Base-by-base conservation (phyloP, 495 filamentous ascomycete genomes). In the Penicillium herquei region DNA sequence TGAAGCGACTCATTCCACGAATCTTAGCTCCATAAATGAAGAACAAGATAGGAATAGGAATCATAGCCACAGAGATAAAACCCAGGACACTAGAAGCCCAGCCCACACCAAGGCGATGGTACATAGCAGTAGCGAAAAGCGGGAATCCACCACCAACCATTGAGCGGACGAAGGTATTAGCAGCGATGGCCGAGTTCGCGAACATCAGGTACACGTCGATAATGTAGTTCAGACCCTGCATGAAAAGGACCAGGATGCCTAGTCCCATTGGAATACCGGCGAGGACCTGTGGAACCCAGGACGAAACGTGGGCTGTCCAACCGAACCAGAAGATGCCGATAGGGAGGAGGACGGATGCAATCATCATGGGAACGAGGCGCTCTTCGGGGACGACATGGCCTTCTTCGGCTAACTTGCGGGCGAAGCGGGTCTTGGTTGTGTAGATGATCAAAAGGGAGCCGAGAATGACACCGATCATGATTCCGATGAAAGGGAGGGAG, bases 21-120 rank as follows among this genome's bases (percentile, higher is more conserved):
- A 92, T 85, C 69, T 73, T 78, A 63, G 76, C 79, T 3, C 88
- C 88, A 58, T 81, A 90, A n/a, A 81, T 67, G 59, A 76, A 90
- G 67, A 92, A 91, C 31, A 88, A 59, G 48, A 87, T 74, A 6
- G 88, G 88, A 17, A 90, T 84, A 0, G 87, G 88, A 10, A 90
- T 75, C 71, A 91, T 78, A 7, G 81, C 75, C 21, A 81, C 59
- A 3, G 82, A 78, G 40, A 91, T 73, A 49, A 87, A 88, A 0
- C 79, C 88, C 26, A 90, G 74, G 42, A 90, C 70, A 66, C 79
- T 84, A 4, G 81, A 84, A 3, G 84, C 87, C 71, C 86, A 88
- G 5, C 70, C 71, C 7, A 88, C 82, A 1, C 85, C 87, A 10
- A 88, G 67, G 16, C 78, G 81, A 31, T 81, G 71, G 44, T 83